These are phyloP conservation scores for Colletotrichum caudatum DNA, from an alignment of 2,329 filamentous ascomycete species.

Conservation along the genomic window DNA sequence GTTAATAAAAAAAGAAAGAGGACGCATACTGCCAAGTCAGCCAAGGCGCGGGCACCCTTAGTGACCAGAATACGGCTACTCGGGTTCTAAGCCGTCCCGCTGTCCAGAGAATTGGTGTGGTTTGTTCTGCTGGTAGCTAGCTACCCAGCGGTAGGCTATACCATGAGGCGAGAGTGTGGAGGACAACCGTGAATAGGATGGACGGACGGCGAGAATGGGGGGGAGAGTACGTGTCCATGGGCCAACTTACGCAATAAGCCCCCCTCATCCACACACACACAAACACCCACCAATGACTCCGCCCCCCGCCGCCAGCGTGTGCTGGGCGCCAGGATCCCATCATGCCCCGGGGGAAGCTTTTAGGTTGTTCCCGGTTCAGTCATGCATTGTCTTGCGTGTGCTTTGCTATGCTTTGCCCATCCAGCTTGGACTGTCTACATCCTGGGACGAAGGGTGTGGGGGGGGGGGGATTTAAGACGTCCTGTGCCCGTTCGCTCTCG, in stretches of 20 bases:
- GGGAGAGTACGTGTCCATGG: neutral
- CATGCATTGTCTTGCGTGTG: slow-evolving; percentile 15
- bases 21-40: too few relatives aligned
- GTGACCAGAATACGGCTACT: too few relatives aligned
- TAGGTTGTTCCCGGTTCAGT: neutral
- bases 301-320: slow-evolving; percentile 35
- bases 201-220: neutral
- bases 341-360: slow-evolving; percentile 13
- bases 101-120: too few relatives aligned
- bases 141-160: too few relatives aligned
- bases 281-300: slow-evolving; percentile 7
- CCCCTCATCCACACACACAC: neutral
- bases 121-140: too few relatives aligned
- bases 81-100: too few relatives aligned
- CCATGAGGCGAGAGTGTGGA: neutral
- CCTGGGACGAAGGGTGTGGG: slow-evolving; percentile 1
- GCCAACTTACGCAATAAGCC: neutral
- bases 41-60: too few relatives aligned
- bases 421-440: neutral
- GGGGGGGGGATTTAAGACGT: slow-evolving; percentile 21
- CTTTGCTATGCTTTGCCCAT: neutral
- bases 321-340: slow-evolving; percentile 23
- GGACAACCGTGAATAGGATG: slow-evolving; percentile 1
- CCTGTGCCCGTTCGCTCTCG: neutral
- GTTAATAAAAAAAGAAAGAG: too few relatives aligned